phyloP scores from a whole-genome alignment of 176 grass and related monocot genomes.

The Dendrocalamus sinicus region DNA sequence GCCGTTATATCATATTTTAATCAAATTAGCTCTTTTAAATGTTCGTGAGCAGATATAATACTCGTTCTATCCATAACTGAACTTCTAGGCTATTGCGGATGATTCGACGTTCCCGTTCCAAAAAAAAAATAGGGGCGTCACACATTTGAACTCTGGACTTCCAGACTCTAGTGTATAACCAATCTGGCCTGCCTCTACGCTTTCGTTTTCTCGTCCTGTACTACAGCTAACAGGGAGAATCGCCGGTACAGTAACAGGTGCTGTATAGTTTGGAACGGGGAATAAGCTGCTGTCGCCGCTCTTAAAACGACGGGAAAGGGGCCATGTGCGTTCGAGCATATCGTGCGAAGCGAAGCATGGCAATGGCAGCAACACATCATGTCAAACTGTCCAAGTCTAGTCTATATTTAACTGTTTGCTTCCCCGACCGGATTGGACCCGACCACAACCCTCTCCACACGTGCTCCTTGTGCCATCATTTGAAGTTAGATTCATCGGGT shows the following conservation, averaged over 20 bases:
- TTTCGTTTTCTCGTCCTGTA: slow-evolving; percentile 20
- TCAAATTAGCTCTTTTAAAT: too few relatives aligned
- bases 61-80: too few relatives aligned
- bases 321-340: background rate
- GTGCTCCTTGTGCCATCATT: background rate
- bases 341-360: background rate
- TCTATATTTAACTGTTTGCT: slow-evolving; percentile 43
- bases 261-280: slow-evolving; percentile 12
- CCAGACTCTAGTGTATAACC: background rate
- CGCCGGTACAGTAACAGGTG: slow-evolving; percentile 32
- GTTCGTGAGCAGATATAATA: too few relatives aligned
- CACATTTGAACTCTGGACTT: background rate
- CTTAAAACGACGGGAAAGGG: background rate
- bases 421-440: slow-evolving; percentile 43
- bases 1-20: too few relatives aligned
- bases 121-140: too few relatives aligned
- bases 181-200: slow-evolving; percentile 1
- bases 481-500: background rate
- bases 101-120: too few relatives aligned
- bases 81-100: too few relatives aligned
- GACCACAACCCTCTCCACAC: slow-evolving; percentile 13
- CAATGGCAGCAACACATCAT: slow-evolving; percentile 12
- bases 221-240: slow-evolving; percentile 36
- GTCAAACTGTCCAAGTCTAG: slow-evolving; percentile 42
- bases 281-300: background rate